Percentiles rank a stretch among this genome's conserved stretches.
Conservation (phyloP, 768 basidiomycete species). For the Boletales sp. region DNA sequence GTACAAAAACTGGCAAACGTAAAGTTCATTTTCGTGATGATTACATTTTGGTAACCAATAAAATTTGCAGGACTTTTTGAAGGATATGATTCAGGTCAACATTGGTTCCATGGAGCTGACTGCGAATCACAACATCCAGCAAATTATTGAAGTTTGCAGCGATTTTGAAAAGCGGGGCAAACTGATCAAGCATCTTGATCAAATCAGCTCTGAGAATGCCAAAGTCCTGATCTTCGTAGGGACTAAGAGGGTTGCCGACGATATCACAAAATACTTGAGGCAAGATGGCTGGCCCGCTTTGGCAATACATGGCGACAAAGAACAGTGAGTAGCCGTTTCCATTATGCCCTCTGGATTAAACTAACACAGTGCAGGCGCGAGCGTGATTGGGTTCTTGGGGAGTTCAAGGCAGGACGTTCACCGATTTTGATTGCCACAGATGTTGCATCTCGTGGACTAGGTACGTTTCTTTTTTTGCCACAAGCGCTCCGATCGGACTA, state of each 20-base stretch:
- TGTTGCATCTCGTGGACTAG: conserved; percentile 98
- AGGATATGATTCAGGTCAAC: conserved; percentile 97
- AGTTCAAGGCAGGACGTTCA: conserved; percentile 97
- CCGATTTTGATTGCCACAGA: conserved; percentile 99
- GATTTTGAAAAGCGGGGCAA: conserved; percentile 97
- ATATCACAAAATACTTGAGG: conserved; percentile 95
- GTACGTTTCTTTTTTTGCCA: conserved; percentile 64
- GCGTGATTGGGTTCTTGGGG: conserved; percentile 97
- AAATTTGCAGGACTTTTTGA: conserved; percentile 75
- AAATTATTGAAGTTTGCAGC: conserved; percentile 94
- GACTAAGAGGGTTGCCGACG: conserved; percentile 97
- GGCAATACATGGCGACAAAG: conserved; percentile 99
- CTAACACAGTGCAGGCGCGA: conserved; percentile 59
- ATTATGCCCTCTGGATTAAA: background rate
- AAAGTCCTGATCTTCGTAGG: conserved; percentile 99
- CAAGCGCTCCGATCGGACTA: conserved; percentile 30
- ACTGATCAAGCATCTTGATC: conserved; percentile 94
- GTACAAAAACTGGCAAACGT: conserved; percentile 96
- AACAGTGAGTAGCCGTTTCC: conserved; percentile 64
- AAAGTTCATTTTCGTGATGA: conserved; percentile 7
- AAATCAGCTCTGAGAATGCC: conserved; percentile 94
- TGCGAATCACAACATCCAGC: conserved; percentile 96
- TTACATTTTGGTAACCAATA: background rate
- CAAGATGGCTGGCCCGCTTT: conserved; percentile 99
- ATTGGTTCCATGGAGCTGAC: conserved; percentile 98